Evolutionary conservation across 2,329 filamentous ascomycete genomes (phyloP), one percentile per base, ranked within the genome.

Genomic region (Grosmannia penicillata): DNA sequence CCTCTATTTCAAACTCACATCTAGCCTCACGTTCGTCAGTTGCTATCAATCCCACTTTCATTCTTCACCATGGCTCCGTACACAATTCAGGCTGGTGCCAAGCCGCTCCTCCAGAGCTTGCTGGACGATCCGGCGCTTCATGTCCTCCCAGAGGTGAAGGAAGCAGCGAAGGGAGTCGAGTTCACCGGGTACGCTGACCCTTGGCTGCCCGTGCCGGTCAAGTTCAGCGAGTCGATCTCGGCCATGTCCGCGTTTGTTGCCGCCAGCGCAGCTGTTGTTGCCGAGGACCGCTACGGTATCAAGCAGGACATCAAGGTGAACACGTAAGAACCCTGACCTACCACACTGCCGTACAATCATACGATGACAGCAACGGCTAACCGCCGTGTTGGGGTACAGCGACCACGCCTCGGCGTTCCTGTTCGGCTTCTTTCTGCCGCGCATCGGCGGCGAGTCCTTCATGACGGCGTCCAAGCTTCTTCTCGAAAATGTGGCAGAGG

Each of bases 211-310:
- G 32, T 38, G 21, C 40, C 40, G 8, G 13, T 42, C 22, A 36
- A 35, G 27, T 36, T 36, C 24, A 32, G 26, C 31, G 36, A 42
- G 32, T 24, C 30, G 11, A 35, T 33, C 14, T 27, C 40, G 6
- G 36, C 40, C 15, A 37, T 38, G 13, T 36, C 32, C 50, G 51
- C 41, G 49, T 26, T 26, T 18, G 33, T 35, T 13, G 33, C 4
- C 8, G 23, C 33, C 7, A 34, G 21, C 32, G 32, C 32, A 15
- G 32, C 22, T 34, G 32, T 49, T 35, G 45, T 53, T 26, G 46
- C 51, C 45, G 48, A 50, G 41, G 26, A 63, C 56, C 77, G 81
- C 62, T 61, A 55, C 51, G 75, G 66, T 4, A 24, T 36, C 17
- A 31, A 24, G n/a, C 36, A 38, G 17, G 36, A 41, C 19, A 33